A percentile compares a stretch with the other conserved stretches of the same genome.
Conservation (phyloP, 1,139 yeast species). For the Magnusiomyces suaveolens region DNA sequence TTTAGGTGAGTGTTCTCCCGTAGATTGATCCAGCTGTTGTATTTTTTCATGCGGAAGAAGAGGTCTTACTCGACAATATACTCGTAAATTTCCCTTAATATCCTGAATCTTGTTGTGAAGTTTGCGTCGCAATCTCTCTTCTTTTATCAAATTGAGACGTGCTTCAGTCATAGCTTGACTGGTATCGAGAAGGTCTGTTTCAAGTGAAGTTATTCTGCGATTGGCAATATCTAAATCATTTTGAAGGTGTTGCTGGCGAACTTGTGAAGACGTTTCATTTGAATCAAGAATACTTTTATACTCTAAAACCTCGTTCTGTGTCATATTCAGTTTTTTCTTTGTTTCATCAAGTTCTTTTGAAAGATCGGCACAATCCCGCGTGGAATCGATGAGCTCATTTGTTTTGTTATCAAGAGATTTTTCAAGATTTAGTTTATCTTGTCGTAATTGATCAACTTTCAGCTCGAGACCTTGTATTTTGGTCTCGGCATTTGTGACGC, state of each 20-base stretch:
- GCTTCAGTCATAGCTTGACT: constrained; percentile 20
- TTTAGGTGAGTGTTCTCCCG: too few relatives aligned
- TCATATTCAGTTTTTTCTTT: constrained; percentile 4
- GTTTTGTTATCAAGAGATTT: background rate
- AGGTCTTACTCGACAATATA: constrained; percentile 80
- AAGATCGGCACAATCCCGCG: constrained; percentile 17
- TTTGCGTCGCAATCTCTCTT: constrained; percentile 49
- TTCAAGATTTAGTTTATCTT: background rate
- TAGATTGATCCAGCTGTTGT: too few relatives aligned
- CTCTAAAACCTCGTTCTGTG: constrained; percentile 3
- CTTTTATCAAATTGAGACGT: constrained; percentile 34
- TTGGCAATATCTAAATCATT: too few relatives aligned
- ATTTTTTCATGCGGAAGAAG: constrained; percentile 21
- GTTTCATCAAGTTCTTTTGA: constrained; percentile 20
- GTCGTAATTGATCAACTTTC: background rate
- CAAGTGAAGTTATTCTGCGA: constrained; percentile 13
- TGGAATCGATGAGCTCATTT: constrained; percentile 2
- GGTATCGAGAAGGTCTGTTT: constrained; percentile 15
- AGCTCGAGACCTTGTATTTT: background rate
- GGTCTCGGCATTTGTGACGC: background rate
- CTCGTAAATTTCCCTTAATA: constrained; percentile 84
- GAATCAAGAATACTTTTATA: background rate
- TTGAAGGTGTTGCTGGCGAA: background rate
- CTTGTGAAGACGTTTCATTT: background rate
- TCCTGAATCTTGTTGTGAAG: constrained; percentile 75